A percentile compares a stretch with the other conserved stretches of the same genome.
Conservation (phyloP, 2,329 filamentous ascomycete genomes). For the Nothopassalora personata region DNA sequence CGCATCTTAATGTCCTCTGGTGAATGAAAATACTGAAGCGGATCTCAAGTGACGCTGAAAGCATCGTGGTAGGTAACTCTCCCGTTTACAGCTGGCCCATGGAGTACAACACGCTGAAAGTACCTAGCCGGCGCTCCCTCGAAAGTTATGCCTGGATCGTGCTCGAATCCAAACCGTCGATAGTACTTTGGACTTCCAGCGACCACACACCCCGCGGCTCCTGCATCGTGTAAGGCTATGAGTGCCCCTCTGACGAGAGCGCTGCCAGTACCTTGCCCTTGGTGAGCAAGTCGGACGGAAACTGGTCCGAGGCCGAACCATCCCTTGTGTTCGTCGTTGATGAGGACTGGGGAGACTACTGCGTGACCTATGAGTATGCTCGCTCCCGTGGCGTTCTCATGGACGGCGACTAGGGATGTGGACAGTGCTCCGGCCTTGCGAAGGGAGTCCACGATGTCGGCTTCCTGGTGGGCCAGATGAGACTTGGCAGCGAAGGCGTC, state of each 20-base stretch:
- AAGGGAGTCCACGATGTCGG: conserved; percentile 6
- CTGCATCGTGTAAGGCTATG: background rate
- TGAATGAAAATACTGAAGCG: background rate
- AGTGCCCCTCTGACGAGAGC: background rate
- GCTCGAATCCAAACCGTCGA: conserved; percentile 3
- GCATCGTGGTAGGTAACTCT: conserved; percentile 9
- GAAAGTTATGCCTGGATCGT: background rate
- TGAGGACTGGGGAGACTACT: conserved; percentile 4
- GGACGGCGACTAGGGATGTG: conserved; percentile 2
- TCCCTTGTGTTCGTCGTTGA: background rate
- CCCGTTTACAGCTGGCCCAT: background rate
- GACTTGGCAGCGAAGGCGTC: conserved; percentile 10
- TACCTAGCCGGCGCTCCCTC: conserved; percentile 5
- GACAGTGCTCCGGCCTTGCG: background rate
- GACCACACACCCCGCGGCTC: conserved; percentile 5
- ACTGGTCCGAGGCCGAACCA: conserved; percentile 7
- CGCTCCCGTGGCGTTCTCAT: background rate
- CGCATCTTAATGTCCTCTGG: background rate
- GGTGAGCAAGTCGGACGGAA: background rate
- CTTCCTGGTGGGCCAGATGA: conserved; percentile 7
- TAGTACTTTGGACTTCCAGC: conserved; percentile 7
- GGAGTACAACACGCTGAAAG: background rate
- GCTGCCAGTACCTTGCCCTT: conserved; percentile 6
- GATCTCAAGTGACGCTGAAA: background rate
- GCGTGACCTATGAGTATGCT: conserved; percentile 1